Percentiles rank a stretch among this genome's conserved stretches.
phyloP scores from a whole-genome alignment of 768 basidiomycete genomes.

The Tricholoma hemisulphureum region DNA sequence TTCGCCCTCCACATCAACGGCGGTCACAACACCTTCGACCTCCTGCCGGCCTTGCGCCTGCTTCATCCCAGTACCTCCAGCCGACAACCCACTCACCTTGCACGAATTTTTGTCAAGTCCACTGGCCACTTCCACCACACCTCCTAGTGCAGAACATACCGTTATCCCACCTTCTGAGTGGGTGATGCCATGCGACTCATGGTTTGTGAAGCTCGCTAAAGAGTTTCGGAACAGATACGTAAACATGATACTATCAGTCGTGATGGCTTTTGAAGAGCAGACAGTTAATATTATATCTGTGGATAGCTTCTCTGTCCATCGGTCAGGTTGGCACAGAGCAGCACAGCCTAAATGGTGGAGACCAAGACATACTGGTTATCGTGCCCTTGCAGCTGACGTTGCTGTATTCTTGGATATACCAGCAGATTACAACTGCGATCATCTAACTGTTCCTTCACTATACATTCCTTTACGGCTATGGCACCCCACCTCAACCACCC shows the following conservation, averaged over 20 bases:
- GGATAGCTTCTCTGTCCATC: neutral
- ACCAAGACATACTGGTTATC: slow-evolving; percentile 40
- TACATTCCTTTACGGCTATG: neutral
- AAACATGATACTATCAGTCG: slow-evolving; percentile 49
- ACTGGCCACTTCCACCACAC: neutral
- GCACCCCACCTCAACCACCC: slow-evolving; percentile 8
- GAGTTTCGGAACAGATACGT: slow-evolving; percentile 60
- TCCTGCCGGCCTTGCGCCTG: slow-evolving; percentile 38
- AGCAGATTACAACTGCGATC: neutral
- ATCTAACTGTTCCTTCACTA: neutral
- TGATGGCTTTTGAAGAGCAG: slow-evolving; percentile 26
- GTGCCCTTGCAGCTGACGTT: slow-evolving; percentile 44
- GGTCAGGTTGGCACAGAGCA: neutral
- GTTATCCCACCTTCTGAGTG: slow-evolving; percentile 4
- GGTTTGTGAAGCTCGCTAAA: slow-evolving; percentile 51
- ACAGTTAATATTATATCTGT: slow-evolving; percentile 3
- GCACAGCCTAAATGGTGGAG: slow-evolving; percentile 4
- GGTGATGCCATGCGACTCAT: slow-evolving; percentile 28
- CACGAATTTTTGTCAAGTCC: neutral
- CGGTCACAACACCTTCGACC: slow-evolving; percentile 36
- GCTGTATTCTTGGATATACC: slow-evolving; percentile 34
- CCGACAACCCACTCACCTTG: slow-evolving; percentile 35
- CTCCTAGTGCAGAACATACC: neutral
- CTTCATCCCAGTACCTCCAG: slow-evolving; percentile 32
- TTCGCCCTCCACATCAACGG: slow-evolving; percentile 32